phyloP scores from a whole-genome alignment of 495 filamentous ascomycete genomes.

The Annulohypoxylon nitens region DNA sequence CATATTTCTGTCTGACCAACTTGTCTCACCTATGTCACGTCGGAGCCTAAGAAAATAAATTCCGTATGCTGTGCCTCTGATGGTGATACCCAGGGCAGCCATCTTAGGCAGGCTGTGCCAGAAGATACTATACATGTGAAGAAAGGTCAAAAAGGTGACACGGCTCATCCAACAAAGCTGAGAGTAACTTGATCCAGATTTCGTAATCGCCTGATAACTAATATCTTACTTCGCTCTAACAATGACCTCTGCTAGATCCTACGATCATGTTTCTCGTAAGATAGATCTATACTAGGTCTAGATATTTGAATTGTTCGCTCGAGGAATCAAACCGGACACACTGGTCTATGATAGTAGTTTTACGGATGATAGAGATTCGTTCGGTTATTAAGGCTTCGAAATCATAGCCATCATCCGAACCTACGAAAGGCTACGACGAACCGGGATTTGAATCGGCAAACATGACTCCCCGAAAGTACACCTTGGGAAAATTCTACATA shows the following conservation, averaged over 20 bases:
- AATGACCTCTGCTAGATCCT: constrained; percentile 8
- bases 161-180: background rate
- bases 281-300: constrained; percentile 10
- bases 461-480: background rate
- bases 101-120: background rate
- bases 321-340: background rate
- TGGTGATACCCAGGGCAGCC: background rate
- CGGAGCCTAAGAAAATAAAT: background rate
- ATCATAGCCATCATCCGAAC: background rate
- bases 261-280: constrained; percentile 17
- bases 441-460: background rate
- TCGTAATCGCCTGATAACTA: background rate
- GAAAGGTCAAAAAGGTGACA: background rate
- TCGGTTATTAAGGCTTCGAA: background rate
- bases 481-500: background rate
- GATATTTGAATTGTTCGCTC: background rate
- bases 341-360: background rate
- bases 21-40: background rate
- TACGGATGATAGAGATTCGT: background rate
- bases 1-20: background rate
- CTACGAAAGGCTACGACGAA: background rate
- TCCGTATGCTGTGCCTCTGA: constrained; percentile 16
- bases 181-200: background rate
- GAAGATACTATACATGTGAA: background rate
- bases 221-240: background rate